Evolutionary conservation across 345 rosid genomes (phyloP), one percentile per base, ranked within the genome.

Genomic region (Populus pruinosa): DNA sequence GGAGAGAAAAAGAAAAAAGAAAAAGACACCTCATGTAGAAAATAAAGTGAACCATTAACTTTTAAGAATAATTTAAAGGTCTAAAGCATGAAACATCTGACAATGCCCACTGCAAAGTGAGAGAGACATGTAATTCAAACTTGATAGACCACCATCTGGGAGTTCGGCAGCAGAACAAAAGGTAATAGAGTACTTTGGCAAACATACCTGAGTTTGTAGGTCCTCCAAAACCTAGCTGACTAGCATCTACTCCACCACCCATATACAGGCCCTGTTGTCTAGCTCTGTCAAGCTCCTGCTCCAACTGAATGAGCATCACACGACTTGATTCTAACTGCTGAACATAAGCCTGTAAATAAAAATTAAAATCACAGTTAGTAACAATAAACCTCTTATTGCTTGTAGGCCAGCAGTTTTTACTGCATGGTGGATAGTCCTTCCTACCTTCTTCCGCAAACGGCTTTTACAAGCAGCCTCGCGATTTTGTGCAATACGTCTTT

Each of bases 381-480:
- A 63, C 64, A 43, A 16, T 53, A 25, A 25, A 25, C 66, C 38
- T 14, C 43, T 59, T 47, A 35, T 66, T n/a, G 38, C 66, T 70
- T 35, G 72, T 27, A 33, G 27, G 9, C n/a, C 14, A 29, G 68
- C 35, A 72, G 71, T 39, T 70, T 63, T 69, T 21, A 27, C 33
- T 29, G 44, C 35, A 14, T 31, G 67, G 41, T 67, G 71, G 61
- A 75, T 31, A 36, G 17, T 16, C 62, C 69, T 55, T 73, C 69
- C 10, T 82, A 96, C 99, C 91, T 96, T 96, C 82, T 93, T 96
- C 79, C 99, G 88, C 81, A 96, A 69, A 69, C 98, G 99, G 81
- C 99, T 92, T 82, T 96, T 96, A 76, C 97, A 91, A 69, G 99
- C 99, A 85, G 99, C 99, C 86, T 93, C 98, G 9, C 99, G 97